Conservation (phyloP, 257 asterid genomes). For the Solanum clarkiae region DNA sequence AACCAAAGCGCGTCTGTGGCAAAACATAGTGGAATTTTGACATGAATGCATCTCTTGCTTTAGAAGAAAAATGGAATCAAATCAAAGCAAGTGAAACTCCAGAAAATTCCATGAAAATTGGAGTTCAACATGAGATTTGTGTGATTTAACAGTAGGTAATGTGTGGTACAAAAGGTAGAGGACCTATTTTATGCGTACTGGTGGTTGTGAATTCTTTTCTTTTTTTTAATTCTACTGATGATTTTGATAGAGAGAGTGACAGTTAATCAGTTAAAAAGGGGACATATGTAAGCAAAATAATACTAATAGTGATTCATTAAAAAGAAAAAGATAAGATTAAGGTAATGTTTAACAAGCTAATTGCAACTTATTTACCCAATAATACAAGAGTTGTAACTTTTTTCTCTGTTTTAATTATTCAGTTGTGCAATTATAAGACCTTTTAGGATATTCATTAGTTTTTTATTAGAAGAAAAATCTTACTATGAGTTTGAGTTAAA, state of each 20-base stretch:
- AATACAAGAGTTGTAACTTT: neutral
- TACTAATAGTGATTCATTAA: neutral
- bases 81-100: neutral
- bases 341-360: neutral
- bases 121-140: neutral
- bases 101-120: neutral
- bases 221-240: neutral
- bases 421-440: neutral
- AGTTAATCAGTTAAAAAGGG: neutral
- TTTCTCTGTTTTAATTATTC: neutral
- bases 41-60: slow-evolving; percentile 27
- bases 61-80: neutral
- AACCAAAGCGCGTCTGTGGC: slow-evolving; percentile 23
- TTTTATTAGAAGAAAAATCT: too few species aligned
- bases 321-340: neutral
- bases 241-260: neutral
- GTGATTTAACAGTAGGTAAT: neutral
- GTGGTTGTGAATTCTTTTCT: neutral
- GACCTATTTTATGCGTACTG: neutral
- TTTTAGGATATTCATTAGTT: neutral
- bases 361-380: neutral
- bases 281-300: neutral
- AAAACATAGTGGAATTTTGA: slow-evolving; percentile 36
- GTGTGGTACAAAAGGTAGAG: neutral
- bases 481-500: too few species aligned